Base-by-base conservation (phyloP, 192 early-diverging fungal species). In the Phlyctochytrium planicorne region DNA sequence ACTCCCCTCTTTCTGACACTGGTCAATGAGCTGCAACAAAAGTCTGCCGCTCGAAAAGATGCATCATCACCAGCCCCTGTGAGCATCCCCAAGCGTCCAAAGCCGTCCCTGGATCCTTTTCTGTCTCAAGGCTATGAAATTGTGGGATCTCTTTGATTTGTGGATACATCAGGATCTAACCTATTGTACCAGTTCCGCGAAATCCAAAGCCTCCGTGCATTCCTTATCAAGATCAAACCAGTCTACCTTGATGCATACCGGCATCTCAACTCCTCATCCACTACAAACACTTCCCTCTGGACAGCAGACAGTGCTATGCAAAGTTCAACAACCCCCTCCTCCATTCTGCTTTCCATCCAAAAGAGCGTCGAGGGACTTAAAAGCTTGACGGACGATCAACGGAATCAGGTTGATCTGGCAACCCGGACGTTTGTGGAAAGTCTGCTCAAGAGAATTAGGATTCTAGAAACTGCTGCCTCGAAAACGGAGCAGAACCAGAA, bases 161-260 rank as follows among this genome's bases (percentile, higher is more conserved):
- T 47, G 6, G 10, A 47, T 20, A 47, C 40, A 6, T 47, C 40
- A 47, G 20, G 10, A 47, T n/a, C 40, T 47, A 6, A 47, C 40
- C 40, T 14, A 47, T 47, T 6, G 20, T 14, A 47, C 10, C 20
- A 47, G 40, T 47, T 47, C 40, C 6, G 40, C 40, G 10, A 47
- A 6, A 47, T 47, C 40, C 40, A 14, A 6, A 20, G 10, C 10
- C 40, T 47, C 40, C 6, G 20, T 14, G 10, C 6, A 6, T 62
- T 62, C 30, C 20, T 62, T 33, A 34, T 10, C 20, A 25, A 33
- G 30, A 31, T 62, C 24, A 20, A 16, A 16, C 60, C 60, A 3
- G 27, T 62, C 30, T 62, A 33, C 34, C 24, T 62, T n/a, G 60
- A 62, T 34, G 60, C 60, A n/a, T 34, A 32, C 30, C 60, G 60